Evolutionary conservation across 495 filamentous ascomycete species (phyloP).

Genomic region (Achaetomiella virescens): DNA sequence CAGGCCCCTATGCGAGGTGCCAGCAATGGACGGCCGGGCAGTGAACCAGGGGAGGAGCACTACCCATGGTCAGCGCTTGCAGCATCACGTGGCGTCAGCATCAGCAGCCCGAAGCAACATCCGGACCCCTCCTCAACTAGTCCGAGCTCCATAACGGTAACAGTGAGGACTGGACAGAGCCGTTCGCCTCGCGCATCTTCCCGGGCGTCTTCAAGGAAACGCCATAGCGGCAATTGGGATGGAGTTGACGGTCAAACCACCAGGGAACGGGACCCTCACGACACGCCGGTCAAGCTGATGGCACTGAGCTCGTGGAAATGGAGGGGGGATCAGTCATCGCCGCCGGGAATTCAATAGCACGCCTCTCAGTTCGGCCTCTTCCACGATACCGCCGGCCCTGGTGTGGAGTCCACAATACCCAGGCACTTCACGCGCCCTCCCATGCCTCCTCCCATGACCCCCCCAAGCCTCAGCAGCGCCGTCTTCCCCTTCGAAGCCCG

Average conservation of each 20-base stretch:
- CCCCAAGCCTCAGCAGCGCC: slow-evolving; percentile 28
- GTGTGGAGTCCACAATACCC: slow-evolving; percentile 15
- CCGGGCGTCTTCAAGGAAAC: slow-evolving; percentile 3
- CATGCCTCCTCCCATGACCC: slow-evolving; percentile 37
- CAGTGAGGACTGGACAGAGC: slow-evolving; percentile 7
- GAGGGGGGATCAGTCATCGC: background rate
- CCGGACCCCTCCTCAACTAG: slow-evolving; percentile 14
- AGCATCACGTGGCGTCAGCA: slow-evolving; percentile 32
- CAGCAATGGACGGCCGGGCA: slow-evolving; percentile 22
- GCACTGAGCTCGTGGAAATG: background rate
- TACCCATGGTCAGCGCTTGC: slow-evolving; percentile 19
- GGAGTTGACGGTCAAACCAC: background rate
- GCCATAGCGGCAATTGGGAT: slow-evolving; percentile 16
- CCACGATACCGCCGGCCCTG: background rate
- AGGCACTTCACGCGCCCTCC: slow-evolving; percentile 31
- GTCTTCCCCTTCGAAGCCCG: slow-evolving; percentile 35
- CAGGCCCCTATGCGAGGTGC: slow-evolving; percentile 9
- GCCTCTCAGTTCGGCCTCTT: background rate
- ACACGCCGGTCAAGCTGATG: slow-evolving; percentile 1
- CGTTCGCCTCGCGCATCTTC: slow-evolving; percentile 10
- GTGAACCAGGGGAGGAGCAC: slow-evolving; percentile 17
- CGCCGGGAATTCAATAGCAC: background rate
- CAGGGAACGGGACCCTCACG: slow-evolving; percentile 12
- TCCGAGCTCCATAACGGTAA: background rate
- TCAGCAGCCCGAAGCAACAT: slow-evolving; percentile 13